A percentile compares a stretch with the other conserved stretches of the same genome.
Evolutionary conservation across 148 eudicot genomes (phyloP).

Genomic region (Diospyros lotus): DNA sequence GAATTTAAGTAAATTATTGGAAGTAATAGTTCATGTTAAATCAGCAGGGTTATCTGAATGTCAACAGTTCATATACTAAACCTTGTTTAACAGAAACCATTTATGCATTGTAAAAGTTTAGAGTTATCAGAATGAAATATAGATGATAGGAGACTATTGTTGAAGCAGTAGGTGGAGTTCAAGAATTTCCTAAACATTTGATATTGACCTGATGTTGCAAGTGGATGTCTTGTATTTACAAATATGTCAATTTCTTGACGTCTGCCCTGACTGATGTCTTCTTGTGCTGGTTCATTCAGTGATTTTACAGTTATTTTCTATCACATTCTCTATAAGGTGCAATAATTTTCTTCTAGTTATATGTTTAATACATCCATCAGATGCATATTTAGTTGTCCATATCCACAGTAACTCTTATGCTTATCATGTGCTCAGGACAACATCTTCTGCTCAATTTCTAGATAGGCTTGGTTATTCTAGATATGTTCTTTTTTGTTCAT

Average conservation of each 20-base stretch:
- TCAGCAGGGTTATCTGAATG: too few species aligned
- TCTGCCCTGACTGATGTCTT: neutral
- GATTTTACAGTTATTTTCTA: neutral
- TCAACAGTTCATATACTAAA: too few species aligned
- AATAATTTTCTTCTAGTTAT: neutral
- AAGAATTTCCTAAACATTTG: neutral
- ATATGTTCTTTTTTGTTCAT: too few species aligned
- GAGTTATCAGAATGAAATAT: neutral
- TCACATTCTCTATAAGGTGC: neutral
- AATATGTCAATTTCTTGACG: neutral
- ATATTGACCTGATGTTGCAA: neutral
- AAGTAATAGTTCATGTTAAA: neutral
- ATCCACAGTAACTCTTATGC: too few species aligned
- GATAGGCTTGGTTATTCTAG: too few species aligned
- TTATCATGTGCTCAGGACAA: too few species aligned
- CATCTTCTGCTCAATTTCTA: too few species aligned
- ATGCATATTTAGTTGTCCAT: too few species aligned
- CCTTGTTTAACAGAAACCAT: too few species aligned
- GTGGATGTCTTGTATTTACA: neutral
- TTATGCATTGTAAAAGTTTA: neutral
- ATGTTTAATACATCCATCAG: neutral
- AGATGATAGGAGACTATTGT: too few species aligned
- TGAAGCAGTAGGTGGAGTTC: too few species aligned
- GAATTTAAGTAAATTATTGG: neutral
- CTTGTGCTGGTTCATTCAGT: neutral